Evolutionary conservation across 2,329 filamentous ascomycete genomes (phyloP), one percentile per base, ranked within the genome.

Genomic region (Arthrobotrys conoides): DNA sequence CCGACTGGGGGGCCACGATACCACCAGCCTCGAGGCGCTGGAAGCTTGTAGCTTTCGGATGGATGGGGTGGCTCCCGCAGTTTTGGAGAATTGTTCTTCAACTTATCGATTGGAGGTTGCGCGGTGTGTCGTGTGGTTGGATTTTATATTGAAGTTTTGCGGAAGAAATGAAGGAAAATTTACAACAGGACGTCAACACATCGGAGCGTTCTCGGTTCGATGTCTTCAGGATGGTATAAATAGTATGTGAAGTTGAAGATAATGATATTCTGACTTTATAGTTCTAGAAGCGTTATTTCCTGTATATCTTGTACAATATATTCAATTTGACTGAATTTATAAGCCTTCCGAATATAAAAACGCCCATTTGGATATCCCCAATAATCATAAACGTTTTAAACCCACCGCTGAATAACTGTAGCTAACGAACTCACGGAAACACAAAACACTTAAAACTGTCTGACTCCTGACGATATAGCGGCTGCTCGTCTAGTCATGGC

Each of bases 401-500:
- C 22, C 36, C 36, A 14, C 36, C 57, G 57, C 57, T 61, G 12
- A 61, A 61, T 44, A 61, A n/a, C 33, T 44, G 44, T 44, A 61
- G 8, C 33, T 44, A 59, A 69, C 49, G 44, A 53, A 59, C 36
- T 24, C 38, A 5, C 30, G 46, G 8, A 24, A 27, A 55, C 24
- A 69, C 22, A 20, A 44, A 46, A 44, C n/a, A 10, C 36, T 27
- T 30, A 72, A 59, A 72, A 72, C 20, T 68, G 68, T 36, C 75
- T 72, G 14, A 24, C 53, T 51, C 75, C 75, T 36, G 75, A 78
- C 8, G 75, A 78, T 14, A 78, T 72, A 33, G 75, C 65, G 3
- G 70, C 70, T 3, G 76, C 70, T 22, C 76, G 41, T 33, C 76
- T 61, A 1, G 69, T 79, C 70, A 79, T 70, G n/a, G 76, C 76